Base-by-base conservation (phyloP, 805 yeast species). In the Candida peoriensis region DNA sequence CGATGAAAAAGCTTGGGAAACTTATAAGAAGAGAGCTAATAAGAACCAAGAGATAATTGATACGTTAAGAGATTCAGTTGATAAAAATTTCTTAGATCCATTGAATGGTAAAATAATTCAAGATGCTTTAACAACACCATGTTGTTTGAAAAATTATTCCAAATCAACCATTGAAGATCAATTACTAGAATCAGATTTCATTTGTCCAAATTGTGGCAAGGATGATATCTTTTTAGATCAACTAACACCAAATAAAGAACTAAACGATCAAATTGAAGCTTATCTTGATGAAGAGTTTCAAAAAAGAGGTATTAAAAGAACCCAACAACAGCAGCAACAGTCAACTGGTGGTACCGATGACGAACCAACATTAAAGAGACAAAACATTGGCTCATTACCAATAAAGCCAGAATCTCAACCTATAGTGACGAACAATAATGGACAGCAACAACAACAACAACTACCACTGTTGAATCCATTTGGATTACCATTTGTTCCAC, bases 1-100 rank as follows among this genome's bases (percentile, higher is more conserved):
- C 0, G 98, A 93, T 61, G 74, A 78, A 27, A 81, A 79, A 50
- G 81, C 96, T 0, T 90, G 98, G 98, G 78, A 79, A 36, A 77
- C 72, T 31, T 89, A 77, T 54, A 96, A 88, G 55, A 78, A 84
- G 43, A 81, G 78, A 54, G 43, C 39, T 24, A 48, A 46, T 23
- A 50, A 48, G 25, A 41, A 42, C 15, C 42, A 48, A 12, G 47
- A 47, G 28, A 24, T 42, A 5, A 32, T 50, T 26, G 45, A 48
- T 21, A 37, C 56, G 30, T 52, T 61, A 30, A 45, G 46, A 23
- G 61, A 60, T 28, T 24, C 33, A 2, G 47, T 64, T 24, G 90
- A 82, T 38, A 69, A 69, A 3, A 76, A 74, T 29, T 63, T 84
- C 34, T 64, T 76, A 40, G 88, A 89, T 55, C 95, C 97, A 0